Base-by-base conservation (phyloP, 345 rosid genomes). In the Firmiana major region DNA sequence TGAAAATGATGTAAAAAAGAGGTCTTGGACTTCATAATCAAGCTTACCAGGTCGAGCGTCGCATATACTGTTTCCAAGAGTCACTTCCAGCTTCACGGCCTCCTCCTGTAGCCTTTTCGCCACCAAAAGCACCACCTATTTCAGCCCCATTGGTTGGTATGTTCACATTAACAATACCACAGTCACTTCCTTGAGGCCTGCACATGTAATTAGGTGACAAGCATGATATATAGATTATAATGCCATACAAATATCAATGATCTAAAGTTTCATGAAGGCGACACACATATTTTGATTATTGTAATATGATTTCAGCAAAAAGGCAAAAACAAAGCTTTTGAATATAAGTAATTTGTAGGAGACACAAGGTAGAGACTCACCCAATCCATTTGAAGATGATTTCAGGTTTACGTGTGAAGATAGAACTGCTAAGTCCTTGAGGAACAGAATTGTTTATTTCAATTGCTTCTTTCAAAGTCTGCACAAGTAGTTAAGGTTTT, bases 31-130 rank as follows among this genome's bases (percentile, higher is more conserved):
- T n/a, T 57, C 21, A 51, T 60, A 9, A 19, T 12, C 4, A 63
- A n/a, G 4, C 49, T 79, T 91, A 96, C 99, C 99, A 93, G 55
- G 98, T 96, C 17, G 97, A 90, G 42, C 98, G 97, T 43, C 97
- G 90, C 99, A 96, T 93, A 80, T 96, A 96, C 79, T 96, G 99
- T 85, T 96, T 96, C 99, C 99, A 96, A 26, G 99, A 92, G 81
- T 96, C 97, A 36, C 98, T 96, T 80, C 99, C 99, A 34, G 98
- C 98, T 89, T 93, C 99, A 73, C 97, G 94, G 67, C 99, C 97
- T 69, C 97, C 98, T 8, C 99, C 97, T 8, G 98, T 93, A 5
- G 93, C 99, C 83, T 92, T 95, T 81, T 93, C 98, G 0, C 99
- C 99, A 9, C 99, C 98, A 60, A 95, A 93, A 45, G 98, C 98